Percentiles rank a stretch among this genome's conserved stretches.
phyloP scores from a whole-genome alignment of 257 asterid species.

The Nicotiana sylvestris region DNA sequence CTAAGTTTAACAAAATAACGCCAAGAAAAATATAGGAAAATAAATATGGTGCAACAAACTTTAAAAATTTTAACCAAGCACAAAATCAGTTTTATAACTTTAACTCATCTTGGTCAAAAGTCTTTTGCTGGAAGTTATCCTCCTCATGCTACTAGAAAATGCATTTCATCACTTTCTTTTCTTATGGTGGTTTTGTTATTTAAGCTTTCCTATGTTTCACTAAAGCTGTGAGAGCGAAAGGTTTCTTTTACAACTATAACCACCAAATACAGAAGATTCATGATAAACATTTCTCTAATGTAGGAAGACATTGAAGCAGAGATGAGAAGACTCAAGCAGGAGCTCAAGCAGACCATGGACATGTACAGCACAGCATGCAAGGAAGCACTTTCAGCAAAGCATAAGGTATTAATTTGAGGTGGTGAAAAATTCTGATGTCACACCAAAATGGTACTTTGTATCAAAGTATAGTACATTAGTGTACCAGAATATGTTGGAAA shows the following conservation, averaged over 20 bases:
- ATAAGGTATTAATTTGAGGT: slow-evolving; percentile 39
- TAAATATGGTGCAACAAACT: background rate
- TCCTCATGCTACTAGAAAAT: background rate
- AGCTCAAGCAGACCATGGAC: slow-evolving; percentile 91
- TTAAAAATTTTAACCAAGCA: background rate
- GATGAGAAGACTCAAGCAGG: slow-evolving; percentile 90
- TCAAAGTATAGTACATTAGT: background rate
- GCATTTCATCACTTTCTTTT: background rate
- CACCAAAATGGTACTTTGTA: background rate
- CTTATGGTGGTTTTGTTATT: background rate
- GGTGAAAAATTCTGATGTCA: background rate
- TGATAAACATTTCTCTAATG: slow-evolving; percentile 9
- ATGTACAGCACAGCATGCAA: slow-evolving; percentile 95
- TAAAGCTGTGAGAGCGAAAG: background rate
- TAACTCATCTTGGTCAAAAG: background rate
- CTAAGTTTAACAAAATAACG: background rate
- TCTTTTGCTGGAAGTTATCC: background rate
- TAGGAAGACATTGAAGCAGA: slow-evolving; percentile 91
- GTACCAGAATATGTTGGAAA: slow-evolving; percentile 1
- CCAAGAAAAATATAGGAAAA: background rate
- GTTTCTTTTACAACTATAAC: slow-evolving; percentile 1
- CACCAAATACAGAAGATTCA: background rate
- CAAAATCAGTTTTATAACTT: background rate
- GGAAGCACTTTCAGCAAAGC: slow-evolving; percentile 84
- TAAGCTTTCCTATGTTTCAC: background rate